Evolutionary conservation across 495 filamentous ascomycete genomes (phyloP).

Genomic region (Letharia lupina): DNA sequence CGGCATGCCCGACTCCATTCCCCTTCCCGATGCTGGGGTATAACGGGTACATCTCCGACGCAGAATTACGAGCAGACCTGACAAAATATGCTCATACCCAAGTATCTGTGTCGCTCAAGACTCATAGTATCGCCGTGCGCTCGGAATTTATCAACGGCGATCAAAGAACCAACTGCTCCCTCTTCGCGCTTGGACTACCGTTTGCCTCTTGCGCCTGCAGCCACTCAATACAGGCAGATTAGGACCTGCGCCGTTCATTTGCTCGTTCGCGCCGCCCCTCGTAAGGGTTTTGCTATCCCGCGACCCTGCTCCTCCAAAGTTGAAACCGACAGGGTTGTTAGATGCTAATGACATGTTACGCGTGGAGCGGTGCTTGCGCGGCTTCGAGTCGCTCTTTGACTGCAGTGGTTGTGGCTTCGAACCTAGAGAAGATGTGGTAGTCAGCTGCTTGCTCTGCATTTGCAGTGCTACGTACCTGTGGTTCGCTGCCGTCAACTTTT

Average conservation of each 20-base stretch:
- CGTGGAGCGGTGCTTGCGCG: slow-evolving; percentile 73
- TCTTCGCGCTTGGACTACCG: slow-evolving; percentile 19
- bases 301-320: slow-evolving; percentile 62
- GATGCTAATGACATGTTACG: slow-evolving; percentile 62
- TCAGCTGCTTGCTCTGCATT: slow-evolving; percentile 3
- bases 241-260: slow-evolving; percentile 31
- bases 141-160: slow-evolving; percentile 28
- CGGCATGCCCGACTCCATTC: neutral
- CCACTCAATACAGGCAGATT: slow-evolving; percentile 22
- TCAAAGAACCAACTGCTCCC: slow-evolving; percentile 32
- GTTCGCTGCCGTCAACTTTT: slow-evolving; percentile 91
- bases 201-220: slow-evolving; percentile 41
- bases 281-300: slow-evolving; percentile 94
- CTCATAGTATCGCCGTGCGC: neutral
- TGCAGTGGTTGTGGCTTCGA: slow-evolving; percentile 88
- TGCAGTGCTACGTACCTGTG: slow-evolving; percentile 49
- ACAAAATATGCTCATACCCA: neutral
- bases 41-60: neutral
- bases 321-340: slow-evolving; percentile 56
- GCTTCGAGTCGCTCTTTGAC: slow-evolving; percentile 97
- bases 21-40: slow-evolving; percentile 1
- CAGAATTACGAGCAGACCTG: neutral
- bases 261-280: slow-evolving; percentile 64
- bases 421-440: slow-evolving; percentile 44
- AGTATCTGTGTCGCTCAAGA: neutral